Evolutionary conservation across 345 rosid genomes (phyloP), one percentile per base, ranked within the genome.

Genomic region (Acer yangbiense): DNA sequence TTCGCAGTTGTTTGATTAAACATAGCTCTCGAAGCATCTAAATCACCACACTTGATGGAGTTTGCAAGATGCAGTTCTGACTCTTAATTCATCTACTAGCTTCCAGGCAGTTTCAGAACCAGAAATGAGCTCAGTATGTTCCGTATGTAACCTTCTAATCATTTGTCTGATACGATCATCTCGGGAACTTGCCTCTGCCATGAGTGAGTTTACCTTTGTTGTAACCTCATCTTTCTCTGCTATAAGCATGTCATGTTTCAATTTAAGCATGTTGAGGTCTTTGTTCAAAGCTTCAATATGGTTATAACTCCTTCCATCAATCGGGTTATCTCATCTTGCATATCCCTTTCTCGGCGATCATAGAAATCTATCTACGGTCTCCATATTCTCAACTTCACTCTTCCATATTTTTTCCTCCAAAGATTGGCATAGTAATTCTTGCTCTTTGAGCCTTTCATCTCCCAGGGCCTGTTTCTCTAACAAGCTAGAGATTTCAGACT

Each of bases 201-300:
- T 74, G n/a, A 90, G 83, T 9, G 71, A 72, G 57, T 82, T 72
- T 44, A 87, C 73, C 80, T 86, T 77, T 0, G 84, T 89, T 69
- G 9, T 82, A 27, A 83, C 39, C 77, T 72, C 87, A 60, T 90
- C 93, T 82, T 77, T 92, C 81, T 91, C 92, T 9, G 88, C 85
- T 84, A 76, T 74, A 5, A 89, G 81, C 85, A 71, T 85, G 74
- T 88, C 90, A 43, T 80, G 80, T 6, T 78, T 83, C 76, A 85
- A 74, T 74, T 90, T 81, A 46, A 83, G 67, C 9, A 27, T 61
- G 58, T 82, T 90, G 13, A 89, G 71, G 67, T 68, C 78, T 81
- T 85, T 90, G 74, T 89, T 86, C 74, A 93, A 13, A n/a, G n/a
- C n/a, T n/a, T n/a, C n/a, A n/a, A 86, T 75, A 1, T 7, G 81